These are phyloP conservation scores for Cercophora samala DNA, from an alignment of 495 filamentous ascomycete genomes.

Conservation along the genomic window DNA sequence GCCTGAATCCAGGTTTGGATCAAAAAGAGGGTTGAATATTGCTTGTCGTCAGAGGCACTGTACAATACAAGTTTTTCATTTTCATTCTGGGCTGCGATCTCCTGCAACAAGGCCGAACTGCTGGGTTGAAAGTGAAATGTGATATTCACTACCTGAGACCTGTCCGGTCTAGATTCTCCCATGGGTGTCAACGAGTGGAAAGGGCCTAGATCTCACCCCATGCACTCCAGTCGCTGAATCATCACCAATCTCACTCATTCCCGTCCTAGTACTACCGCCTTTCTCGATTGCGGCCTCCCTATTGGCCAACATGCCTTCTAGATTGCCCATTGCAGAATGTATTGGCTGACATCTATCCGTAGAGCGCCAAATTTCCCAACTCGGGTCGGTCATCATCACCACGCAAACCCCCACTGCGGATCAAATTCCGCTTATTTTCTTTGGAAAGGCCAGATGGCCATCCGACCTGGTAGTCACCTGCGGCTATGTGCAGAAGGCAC, in stretches of 20 bases:
- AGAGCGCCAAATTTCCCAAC: too few relatives aligned
- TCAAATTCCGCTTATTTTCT: neutral
- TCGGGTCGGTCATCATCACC: neutral
- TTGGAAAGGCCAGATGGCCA: neutral
- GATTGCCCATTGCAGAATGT: constrained; percentile 8
- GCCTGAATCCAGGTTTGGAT: too few relatives aligned
- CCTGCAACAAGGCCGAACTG: neutral
- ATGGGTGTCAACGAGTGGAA: neutral
- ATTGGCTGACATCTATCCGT: neutral
- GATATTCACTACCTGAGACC: too few relatives aligned
- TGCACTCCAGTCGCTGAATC: neutral
- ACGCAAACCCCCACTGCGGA: neutral
- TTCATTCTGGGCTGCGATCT: neutral
- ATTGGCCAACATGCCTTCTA: neutral
- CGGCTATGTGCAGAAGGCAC: neutral
- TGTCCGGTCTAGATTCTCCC: too few relatives aligned
- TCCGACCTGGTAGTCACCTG: neutral
- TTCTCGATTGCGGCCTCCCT: neutral
- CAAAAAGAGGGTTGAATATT: too few relatives aligned
- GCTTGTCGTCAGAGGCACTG: too few relatives aligned
- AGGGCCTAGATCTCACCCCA: neutral
- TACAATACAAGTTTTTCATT: too few relatives aligned
- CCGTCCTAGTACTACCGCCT: neutral
- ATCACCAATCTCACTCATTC: neutral
- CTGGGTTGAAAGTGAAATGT: too few relatives aligned